A percentile compares a stretch with the other conserved stretches of the same genome.
Conservation (phyloP, 306 rosid species). For the Rosa lucieae region DNA sequence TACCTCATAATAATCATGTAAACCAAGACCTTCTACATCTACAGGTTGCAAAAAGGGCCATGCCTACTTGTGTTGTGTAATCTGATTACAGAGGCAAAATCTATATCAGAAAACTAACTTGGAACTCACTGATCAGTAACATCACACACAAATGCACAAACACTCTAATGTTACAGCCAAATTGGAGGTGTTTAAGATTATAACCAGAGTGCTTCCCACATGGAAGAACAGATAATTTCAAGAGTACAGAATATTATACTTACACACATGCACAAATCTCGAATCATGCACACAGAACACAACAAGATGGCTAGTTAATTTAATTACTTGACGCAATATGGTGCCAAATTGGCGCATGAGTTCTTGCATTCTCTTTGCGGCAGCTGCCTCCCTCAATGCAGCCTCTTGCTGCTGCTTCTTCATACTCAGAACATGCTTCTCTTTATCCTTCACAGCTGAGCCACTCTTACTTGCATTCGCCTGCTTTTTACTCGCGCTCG, state of each 20-base stretch:
- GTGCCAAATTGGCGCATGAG: constrained; percentile 86
- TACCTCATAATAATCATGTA: constrained; percentile 88
- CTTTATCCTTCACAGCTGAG: constrained; percentile 57
- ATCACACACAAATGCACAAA: background rate
- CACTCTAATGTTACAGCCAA: background rate
- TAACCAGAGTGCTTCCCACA: background rate
- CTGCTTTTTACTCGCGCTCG: constrained; percentile 41
- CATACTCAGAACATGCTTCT: constrained; percentile 64
- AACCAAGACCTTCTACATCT: constrained; percentile 87
- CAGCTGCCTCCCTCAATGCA: constrained; percentile 71
- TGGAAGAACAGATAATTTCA: background rate
- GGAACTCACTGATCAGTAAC: too few species aligned
- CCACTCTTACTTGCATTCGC: constrained; percentile 48
- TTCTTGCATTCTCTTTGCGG: constrained; percentile 90
- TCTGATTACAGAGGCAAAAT: too few species aligned
- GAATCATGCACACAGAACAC: constrained; percentile 8
- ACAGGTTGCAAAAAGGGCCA: constrained; percentile 98
- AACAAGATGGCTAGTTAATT: constrained; percentile 10
- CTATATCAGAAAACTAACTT: too few species aligned
- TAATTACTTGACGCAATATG: constrained; percentile 72
- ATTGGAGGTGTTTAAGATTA: background rate
- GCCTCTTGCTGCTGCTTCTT: constrained; percentile 81
- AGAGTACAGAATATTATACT: background rate
- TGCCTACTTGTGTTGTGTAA: constrained; percentile 69
- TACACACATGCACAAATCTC: background rate